Conservation (phyloP, 1,284 basidiomycete genomes). For the Ganoderma lucidum region DNA sequence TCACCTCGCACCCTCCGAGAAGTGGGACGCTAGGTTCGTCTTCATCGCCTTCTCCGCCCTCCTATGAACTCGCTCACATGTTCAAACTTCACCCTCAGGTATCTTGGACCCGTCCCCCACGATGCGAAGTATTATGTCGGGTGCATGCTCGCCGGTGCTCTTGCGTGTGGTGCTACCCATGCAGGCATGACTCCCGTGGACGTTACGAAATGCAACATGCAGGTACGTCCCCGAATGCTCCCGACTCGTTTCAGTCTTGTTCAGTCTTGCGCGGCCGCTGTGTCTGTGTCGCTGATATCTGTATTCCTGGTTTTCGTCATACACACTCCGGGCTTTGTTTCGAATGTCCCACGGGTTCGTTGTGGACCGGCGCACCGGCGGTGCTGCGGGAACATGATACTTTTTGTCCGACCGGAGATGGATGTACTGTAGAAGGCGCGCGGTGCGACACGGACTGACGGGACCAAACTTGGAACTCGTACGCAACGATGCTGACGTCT, state of each 20-base stretch:
- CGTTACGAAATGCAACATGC: conserved; percentile 98
- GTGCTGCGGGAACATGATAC: too few species aligned
- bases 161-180: conserved; percentile 95
- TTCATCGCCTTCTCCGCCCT: conserved; percentile 11
- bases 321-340: too few species aligned
- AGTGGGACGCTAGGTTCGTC: conserved; percentile 77
- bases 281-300: too few species aligned
- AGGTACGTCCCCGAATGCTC: conserved; percentile 64
- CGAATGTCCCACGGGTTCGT: too few species aligned
- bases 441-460: background rate
- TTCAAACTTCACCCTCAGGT: conserved; percentile 51
- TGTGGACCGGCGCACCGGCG: too few species aligned
- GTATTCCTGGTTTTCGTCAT: background rate
- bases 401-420: too few species aligned
- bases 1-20: conserved; percentile 49
- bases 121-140: conserved; percentile 79
- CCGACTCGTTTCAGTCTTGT: too few species aligned
- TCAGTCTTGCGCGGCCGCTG: too few species aligned
- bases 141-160: conserved; percentile 88
- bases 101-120: conserved; percentile 76
- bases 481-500: background rate
- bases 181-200: conserved; percentile 94
- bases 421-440: too few species aligned
- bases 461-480: too few species aligned
- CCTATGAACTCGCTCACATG: conserved; percentile 16